These are phyloP conservation scores for Trichophaea hybrida DNA, from an alignment of 2,329 filamentous ascomycete species.

Conservation along the genomic window DNA sequence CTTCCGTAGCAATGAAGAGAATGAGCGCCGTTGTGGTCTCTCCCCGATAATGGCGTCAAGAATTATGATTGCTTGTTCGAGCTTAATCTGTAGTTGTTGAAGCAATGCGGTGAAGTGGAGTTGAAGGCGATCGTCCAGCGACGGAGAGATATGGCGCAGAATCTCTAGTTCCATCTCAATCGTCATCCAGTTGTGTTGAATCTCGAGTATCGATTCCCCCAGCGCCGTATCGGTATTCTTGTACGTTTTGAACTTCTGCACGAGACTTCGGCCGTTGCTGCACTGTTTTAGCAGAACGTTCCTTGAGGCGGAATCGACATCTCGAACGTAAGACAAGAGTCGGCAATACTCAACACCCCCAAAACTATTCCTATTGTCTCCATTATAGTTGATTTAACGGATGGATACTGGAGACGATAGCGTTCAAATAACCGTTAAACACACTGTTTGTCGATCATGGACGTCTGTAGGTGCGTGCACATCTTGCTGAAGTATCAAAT, in stretches of 20 bases:
- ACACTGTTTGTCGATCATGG: too few species aligned
- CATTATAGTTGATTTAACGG: too few species aligned
- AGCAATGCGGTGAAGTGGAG: not conserved
- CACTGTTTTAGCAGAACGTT: not conserved
- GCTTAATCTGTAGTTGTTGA: not conserved
- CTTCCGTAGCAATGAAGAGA: constrained; percentile 8
- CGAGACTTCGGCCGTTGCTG: not conserved
- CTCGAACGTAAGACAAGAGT: too few species aligned
- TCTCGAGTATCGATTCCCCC: not conserved
- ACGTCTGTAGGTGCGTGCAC: too few species aligned
- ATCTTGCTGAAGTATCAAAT: too few species aligned
- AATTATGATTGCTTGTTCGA: not conserved
- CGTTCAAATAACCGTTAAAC: too few species aligned
- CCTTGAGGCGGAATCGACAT: too few species aligned
- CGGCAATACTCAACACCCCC: too few species aligned
- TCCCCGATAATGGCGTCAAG: not conserved
- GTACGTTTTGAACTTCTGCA: not conserved
- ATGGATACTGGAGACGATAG: too few species aligned
- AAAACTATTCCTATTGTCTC: too few species aligned
- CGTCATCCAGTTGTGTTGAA: not conserved
- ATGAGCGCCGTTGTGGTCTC: not conserved
- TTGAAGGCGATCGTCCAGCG: not conserved
- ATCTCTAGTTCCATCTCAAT: not conserved
- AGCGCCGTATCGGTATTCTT: not conserved
- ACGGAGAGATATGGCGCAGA: not conserved